Conservation (phyloP, 495 filamentous ascomycete species). For the Penicillium taxi region DNA sequence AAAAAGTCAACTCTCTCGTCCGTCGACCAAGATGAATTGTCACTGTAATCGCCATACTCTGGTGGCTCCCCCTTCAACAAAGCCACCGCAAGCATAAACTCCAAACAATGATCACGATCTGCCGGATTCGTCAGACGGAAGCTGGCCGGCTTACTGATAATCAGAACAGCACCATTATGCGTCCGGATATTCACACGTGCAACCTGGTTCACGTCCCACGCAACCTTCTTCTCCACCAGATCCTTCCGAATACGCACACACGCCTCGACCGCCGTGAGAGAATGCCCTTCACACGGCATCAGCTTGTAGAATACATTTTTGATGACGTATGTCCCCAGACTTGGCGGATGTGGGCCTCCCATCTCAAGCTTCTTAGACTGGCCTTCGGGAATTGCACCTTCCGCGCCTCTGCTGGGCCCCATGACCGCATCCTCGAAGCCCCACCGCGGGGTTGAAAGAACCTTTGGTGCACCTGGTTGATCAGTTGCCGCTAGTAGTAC, state of each 20-base stretch:
- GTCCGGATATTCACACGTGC: constrained; percentile 26
- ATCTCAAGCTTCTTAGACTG: constrained; percentile 3
- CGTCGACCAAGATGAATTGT: constrained; percentile 28
- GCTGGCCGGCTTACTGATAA: constrained; percentile 31
- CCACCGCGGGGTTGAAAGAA: constrained; percentile 27
- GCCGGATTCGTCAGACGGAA: constrained; percentile 31
- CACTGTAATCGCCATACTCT: constrained; percentile 28
- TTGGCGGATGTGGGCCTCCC: constrained; percentile 19
- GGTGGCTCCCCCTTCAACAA: constrained; percentile 28
- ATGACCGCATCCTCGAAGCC: constrained; percentile 31
- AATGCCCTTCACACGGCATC: constrained; percentile 34
- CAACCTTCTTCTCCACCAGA: constrained; percentile 4
- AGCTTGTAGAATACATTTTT: constrained; percentile 34
- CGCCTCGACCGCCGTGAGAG: constrained; percentile 30
- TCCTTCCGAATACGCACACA: constrained; percentile 11
- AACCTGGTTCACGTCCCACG: constrained; percentile 15
- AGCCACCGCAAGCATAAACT: constrained; percentile 34
- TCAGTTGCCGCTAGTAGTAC: constrained; percentile 21
- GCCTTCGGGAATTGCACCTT: background rate
- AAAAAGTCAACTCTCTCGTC: constrained; percentile 18
- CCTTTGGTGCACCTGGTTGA: constrained; percentile 29
- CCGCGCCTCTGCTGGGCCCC: constrained; percentile 2
- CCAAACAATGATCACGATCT: constrained; percentile 42
- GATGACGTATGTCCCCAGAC: constrained; percentile 28
- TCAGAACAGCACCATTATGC: constrained; percentile 25